Base-by-base conservation (phyloP, 2,329 filamentous ascomycete species). In the Apiospora marii region DNA sequence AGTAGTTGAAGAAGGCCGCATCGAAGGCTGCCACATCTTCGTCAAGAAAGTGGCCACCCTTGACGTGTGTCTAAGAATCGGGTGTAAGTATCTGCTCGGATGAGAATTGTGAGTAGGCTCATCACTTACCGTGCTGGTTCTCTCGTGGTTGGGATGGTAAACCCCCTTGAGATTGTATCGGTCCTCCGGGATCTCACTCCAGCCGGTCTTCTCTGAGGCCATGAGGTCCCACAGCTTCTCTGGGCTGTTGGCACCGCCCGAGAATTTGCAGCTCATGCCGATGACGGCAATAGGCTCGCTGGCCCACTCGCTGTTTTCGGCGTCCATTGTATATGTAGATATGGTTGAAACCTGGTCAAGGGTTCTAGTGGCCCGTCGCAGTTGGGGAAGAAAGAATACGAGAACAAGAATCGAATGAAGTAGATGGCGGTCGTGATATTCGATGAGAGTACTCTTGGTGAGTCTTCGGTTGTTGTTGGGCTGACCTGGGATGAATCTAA, bases 1-100 rank as follows among this genome's bases (percentile, higher is more conserved):
- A 76, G n/a, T 82, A 78, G 0, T 75, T 77, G 74, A 84, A 84
- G 72, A 84, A 84, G 0, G 77, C 75, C 0, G 82, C 80, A 73
- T 84, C 83, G 69, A 83, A 84, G 0, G 68, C 68, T 1, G 72
- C 78, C 0, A 79, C 58, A 69, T 84, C 80, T 27, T 81, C 78
- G 7, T 76, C 67, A 7, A 83, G 73, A 67, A 83, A 81, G 70
- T 82, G 76, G 0, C 74, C 80, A 37, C 75, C 75, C 10, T 37
- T 68, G 41, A 72, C 71, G 64, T 76, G 22, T 24, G 48, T 49
- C 48, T 49, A 6, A 12, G n/a, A 22, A 49, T 41, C 37, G 37
- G 2, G 37, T 41, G 37, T 41, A 1, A 41, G 37, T 41, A 41
- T 41, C 37, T 10, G 7, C 2, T 10, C 10, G 8, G 7, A 41